A percentile compares a stretch with the other conserved stretches of the same genome.
Conservation (phyloP, 2,329 filamentous ascomycete species). For the Mycogone perniciosa region DNA sequence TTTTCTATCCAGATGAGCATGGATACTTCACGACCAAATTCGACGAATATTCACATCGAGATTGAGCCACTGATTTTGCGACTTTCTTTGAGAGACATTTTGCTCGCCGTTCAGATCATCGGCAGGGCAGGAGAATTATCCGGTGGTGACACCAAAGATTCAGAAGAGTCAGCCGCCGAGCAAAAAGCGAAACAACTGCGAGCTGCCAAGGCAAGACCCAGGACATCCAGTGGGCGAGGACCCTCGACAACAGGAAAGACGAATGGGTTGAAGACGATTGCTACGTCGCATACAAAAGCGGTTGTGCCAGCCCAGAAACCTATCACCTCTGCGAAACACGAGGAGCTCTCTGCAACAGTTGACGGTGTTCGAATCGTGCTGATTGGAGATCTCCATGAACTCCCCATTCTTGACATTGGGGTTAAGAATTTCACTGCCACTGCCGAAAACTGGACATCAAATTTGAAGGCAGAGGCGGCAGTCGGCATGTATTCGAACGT, state of each 20-base stretch:
- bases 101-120: constrained; percentile 88
- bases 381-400: constrained; percentile 91
- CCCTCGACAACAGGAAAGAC: constrained; percentile 43
- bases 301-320: constrained; percentile 13
- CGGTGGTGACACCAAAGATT: constrained; percentile 47
- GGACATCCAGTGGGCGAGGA: constrained; percentile 50
- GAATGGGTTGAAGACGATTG: constrained; percentile 32
- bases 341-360: constrained; percentile 79
- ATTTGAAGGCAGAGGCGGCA: constrained; percentile 79
- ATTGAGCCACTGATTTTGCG: constrained; percentile 87
- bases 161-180: constrained; percentile 36
- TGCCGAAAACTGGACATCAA: constrained; percentile 85
- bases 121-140: constrained; percentile 86
- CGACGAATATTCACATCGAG: constrained; percentile 77
- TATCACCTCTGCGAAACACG: constrained; percentile 33
- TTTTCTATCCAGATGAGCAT: constrained; percentile 88
- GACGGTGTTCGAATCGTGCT: constrained; percentile 88
- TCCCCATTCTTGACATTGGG: constrained; percentile 89
- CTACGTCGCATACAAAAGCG: constrained; percentile 22
- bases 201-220: constrained; percentile 44
- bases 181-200: constrained; percentile 51
- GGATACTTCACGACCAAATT: constrained; percentile 57
- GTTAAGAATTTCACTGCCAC: constrained; percentile 83
- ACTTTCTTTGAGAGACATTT: constrained; percentile 86
- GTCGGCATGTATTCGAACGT: constrained; percentile 94